Conservation (phyloP, 768 basidiomycete species). For the Naganishia vaughanmartiniae region DNA sequence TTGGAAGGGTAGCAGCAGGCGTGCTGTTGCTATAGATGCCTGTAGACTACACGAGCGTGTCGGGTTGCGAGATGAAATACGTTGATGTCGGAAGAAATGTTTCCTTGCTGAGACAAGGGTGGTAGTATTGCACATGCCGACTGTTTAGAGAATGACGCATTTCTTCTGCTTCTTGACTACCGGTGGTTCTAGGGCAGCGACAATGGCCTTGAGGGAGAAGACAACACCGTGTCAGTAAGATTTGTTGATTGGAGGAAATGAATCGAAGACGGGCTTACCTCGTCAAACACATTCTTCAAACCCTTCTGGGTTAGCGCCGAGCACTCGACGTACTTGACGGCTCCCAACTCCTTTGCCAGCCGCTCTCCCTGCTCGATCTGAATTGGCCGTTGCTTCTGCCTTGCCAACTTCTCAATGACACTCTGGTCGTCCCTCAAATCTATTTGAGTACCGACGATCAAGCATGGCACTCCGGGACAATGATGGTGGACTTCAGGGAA, state of each 20-base stretch:
- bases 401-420: constrained; percentile 88
- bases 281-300: constrained; percentile 99
- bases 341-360: constrained; percentile 93
- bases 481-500: constrained; percentile 99
- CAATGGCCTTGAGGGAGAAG: constrained; percentile 72
- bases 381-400: constrained; percentile 95
- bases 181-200: constrained; percentile 96
- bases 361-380: constrained; percentile 82
- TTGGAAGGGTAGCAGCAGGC: background rate
- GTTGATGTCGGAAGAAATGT: background rate
- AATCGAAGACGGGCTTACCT: constrained; percentile 61
- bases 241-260: background rate
- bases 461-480: constrained; percentile 97
- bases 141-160: constrained; percentile 79
- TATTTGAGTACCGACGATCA: constrained; percentile 97
- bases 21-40: background rate
- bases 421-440: constrained; percentile 90
- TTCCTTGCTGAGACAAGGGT: background rate
- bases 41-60: background rate
- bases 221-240: constrained; percentile 4
- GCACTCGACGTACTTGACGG: constrained; percentile 99
- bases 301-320: constrained; percentile 99
- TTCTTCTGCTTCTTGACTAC: constrained; percentile 76
- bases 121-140: background rate
- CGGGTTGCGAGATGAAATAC: background rate